phyloP scores from a whole-genome alignment of 257 asterid genomes.

The Solanum piurae region DNA sequence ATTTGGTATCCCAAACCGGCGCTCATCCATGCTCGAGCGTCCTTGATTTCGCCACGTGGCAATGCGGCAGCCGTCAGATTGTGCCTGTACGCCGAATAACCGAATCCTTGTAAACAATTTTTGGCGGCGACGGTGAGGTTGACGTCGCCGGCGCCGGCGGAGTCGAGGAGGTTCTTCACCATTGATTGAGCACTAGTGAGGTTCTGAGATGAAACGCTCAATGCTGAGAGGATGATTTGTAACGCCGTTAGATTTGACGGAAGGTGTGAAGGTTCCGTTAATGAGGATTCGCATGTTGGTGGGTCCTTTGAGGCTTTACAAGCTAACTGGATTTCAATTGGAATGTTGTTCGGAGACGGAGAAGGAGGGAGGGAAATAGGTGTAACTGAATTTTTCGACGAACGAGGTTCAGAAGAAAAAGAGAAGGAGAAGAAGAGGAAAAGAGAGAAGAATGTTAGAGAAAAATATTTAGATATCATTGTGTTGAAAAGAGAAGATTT shows the following conservation, averaged over 20 bases:
- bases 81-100: background rate
- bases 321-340: background rate
- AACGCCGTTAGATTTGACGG: background rate
- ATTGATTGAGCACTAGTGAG: background rate
- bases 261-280: background rate
- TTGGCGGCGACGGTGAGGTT: background rate
- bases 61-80: background rate
- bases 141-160: background rate
- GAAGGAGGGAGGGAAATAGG: background rate
- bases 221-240: slow-evolving; percentile 3
- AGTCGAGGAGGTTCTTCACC: background rate
- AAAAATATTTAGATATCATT: background rate
- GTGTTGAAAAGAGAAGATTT: background rate
- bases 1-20: background rate
- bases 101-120: background rate
- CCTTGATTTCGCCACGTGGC: slow-evolving; percentile 3
- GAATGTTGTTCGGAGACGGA: background rate
- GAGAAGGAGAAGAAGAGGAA: background rate
- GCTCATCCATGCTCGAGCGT: slow-evolving; percentile 9
- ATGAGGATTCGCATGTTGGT: background rate
- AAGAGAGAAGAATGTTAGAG: background rate
- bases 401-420: background rate
- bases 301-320: slow-evolving; percentile 3
- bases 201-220: background rate
- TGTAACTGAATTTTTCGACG: background rate